Evolutionary conservation across 139 green algal species (phyloP), one percentile per base, ranked within the genome.

Genomic region (Ettlia oleoabundans): DNA sequence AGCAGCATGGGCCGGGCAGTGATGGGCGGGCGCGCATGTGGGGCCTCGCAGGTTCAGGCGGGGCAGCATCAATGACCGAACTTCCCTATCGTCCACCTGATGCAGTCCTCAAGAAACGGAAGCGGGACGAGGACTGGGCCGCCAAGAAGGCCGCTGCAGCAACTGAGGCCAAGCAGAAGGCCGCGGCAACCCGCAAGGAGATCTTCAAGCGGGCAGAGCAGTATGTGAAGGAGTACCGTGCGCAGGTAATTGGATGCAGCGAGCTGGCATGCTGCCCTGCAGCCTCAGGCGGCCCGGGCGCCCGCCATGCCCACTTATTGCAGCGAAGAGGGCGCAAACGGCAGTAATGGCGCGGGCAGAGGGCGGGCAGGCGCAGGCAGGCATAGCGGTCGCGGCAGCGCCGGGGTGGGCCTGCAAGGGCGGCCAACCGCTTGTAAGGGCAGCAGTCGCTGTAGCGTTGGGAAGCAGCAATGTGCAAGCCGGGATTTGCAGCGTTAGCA

Each of bases 171-270:
- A 76, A 88, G 40, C 90, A 93, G 78, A 94, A 95, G 84, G 67
- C 83, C 78, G 87, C 85, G 47, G 81, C 85, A 24, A 93, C 87
- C 18, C 81, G 93, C 58, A 92, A 92, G 82, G 92, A 95, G 30
- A 95, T 98, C 79, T 98, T 99, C 90, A 99, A 99, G 92, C 89
- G 94, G 43, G 97, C 97, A 35, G 97, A 99, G 93, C 74, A 92
- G 81, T 99, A 98, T 87, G 95, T 98, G n/a, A 95, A 98, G 86
- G 96, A 99, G 88, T 99, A 98, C 93, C 90, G 96, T 24, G n/a
- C 89, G 42, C 87, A 98, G 95, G 96, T 96, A 71, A 15, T n/a
- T 47, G 13, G 30, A 28, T 13, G 15, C 13, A 40, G 52, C 26
- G 37, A 9, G 70, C 73, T 13, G 72, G 55, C 73, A 80, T 68